Evolutionary conservation across 257 asterid genomes (phyloP).

Genomic region (Voacanga thouarsii): DNA sequence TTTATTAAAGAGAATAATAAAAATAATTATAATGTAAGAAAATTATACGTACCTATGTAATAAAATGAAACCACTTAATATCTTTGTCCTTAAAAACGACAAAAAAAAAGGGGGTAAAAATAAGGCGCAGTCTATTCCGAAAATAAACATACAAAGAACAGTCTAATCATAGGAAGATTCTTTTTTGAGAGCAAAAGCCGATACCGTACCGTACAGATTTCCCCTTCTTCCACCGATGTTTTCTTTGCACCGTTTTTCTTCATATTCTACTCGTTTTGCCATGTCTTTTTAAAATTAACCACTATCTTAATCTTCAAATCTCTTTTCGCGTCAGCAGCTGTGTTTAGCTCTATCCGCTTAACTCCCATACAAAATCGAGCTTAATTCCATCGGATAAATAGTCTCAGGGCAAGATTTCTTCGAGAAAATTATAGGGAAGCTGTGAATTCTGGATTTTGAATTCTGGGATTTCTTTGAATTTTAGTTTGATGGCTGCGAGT

Average conservation of each 20-base stretch:
- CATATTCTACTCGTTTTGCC: background rate
- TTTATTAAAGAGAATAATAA: too few relatives aligned
- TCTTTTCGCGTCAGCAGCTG: background rate
- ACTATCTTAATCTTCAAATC: slow-evolving; percentile 9
- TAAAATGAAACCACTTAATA: too few relatives aligned
- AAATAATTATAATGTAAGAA: too few relatives aligned
- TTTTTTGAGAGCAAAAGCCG: background rate
- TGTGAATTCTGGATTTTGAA: background rate
- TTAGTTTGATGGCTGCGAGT: slow-evolving; percentile 75
- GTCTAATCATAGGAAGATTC: too few relatives aligned
- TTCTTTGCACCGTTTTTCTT: slow-evolving; percentile 1
- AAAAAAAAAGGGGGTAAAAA: too few relatives aligned
- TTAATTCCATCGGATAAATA: background rate
- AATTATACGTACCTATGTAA: too few relatives aligned
- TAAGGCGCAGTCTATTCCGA: too few relatives aligned
- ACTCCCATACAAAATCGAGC: background rate
- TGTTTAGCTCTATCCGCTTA: slow-evolving; percentile 11
- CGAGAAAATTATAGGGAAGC: background rate
- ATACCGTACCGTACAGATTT: slow-evolving; percentile 15
- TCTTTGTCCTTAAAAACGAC: too few relatives aligned
- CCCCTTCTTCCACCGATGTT: background rate
- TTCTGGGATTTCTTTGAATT: background rate
- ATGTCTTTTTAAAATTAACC: background rate
- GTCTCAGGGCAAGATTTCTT: background rate
- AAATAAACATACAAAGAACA: too few relatives aligned